Percentiles rank a stretch among this genome's conserved stretches.
phyloP scores from a whole-genome alignment of 176 grass and related monocot genomes.

The Eleusine coracana region DNA sequence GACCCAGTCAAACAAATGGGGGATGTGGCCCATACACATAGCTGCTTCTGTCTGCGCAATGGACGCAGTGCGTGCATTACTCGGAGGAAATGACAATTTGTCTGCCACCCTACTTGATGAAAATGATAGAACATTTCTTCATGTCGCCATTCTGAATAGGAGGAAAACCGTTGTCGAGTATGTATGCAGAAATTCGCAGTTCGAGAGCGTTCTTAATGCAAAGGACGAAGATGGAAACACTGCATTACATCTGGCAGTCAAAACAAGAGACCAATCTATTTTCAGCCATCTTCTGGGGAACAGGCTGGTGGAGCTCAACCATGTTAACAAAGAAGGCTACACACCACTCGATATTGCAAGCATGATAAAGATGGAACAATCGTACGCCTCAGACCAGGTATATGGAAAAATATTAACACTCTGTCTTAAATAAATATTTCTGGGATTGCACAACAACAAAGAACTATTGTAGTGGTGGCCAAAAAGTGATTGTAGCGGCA shows the following conservation, averaged over 20 bases:
- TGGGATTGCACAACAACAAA: too few species aligned
- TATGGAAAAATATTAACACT: not conserved
- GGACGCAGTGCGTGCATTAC: not conserved
- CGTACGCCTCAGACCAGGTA: not conserved
- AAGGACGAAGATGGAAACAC: not conserved
- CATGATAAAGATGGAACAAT: not conserved
- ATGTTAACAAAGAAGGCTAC: not conserved
- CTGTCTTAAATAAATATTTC: too few species aligned
- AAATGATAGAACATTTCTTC: not conserved
- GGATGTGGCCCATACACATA: not conserved
- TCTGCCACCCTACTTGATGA: not conserved
- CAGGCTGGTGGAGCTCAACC: not conserved
- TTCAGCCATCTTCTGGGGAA: slow-evolving; percentile 1
- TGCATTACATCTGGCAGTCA: slow-evolving; percentile 18
- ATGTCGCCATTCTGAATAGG: not conserved
- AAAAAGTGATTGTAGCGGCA: too few species aligned
- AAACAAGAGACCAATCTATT: not conserved
- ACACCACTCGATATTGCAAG: slow-evolving; percentile 19
- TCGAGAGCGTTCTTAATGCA: not conserved
- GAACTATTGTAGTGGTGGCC: too few species aligned
- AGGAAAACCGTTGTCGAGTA: not conserved
- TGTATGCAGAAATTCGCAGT: not conserved
- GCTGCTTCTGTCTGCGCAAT: slow-evolving; percentile 18
- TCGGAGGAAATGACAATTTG: not conserved
- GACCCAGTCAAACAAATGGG: accelerated